A percentile compares a stretch with the other conserved stretches of the same genome.
phyloP scores from a whole-genome alignment of 2,329 filamentous ascomycete species.

The Chrysoporthe austroafricana region DNA sequence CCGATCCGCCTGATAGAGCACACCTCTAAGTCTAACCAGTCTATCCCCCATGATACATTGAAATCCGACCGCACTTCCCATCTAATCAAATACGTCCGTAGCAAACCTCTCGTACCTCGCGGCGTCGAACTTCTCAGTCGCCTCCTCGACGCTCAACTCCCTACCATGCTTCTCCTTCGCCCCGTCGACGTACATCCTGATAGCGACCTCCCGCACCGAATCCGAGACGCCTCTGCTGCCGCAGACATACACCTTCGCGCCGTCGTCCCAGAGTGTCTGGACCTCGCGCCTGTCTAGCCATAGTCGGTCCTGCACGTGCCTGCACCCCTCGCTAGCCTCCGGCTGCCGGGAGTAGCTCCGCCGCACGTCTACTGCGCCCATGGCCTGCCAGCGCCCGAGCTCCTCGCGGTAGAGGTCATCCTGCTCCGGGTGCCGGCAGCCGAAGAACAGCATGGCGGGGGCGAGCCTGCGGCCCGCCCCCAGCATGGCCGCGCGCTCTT shows the following conservation, averaged over 20 bases:
- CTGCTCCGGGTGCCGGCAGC: constrained; percentile 57
- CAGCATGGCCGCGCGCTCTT: constrained; percentile 60
- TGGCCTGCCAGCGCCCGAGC: constrained; percentile 60
- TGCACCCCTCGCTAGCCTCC: constrained; percentile 43
- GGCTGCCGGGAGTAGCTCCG: constrained; percentile 62
- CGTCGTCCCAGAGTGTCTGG: constrained; percentile 40
- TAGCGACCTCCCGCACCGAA: constrained; percentile 42
- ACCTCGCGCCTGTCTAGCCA: constrained; percentile 45
- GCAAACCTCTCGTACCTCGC: constrained; percentile 60
- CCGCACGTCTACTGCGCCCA: constrained; percentile 64
- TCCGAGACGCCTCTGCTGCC: constrained; percentile 53
- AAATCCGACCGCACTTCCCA: neutral
- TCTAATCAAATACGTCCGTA: constrained; percentile 63
- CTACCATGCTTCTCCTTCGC: constrained; percentile 36
- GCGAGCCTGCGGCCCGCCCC: constrained; percentile 55
- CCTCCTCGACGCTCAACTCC: constrained; percentile 33
- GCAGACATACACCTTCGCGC: constrained; percentile 63
- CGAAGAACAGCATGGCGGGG: constrained; percentile 67
- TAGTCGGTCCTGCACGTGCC: constrained; percentile 52
- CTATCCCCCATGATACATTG: no score
- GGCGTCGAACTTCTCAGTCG: constrained; percentile 52
- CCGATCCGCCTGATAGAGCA: no score
- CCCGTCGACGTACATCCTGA: constrained; percentile 42
- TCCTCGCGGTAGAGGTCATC: constrained; percentile 66
- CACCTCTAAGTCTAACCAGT: no score